Base-by-base conservation (phyloP, 306 rosid genomes). In the Sphenostylis stenocarpa region DNA sequence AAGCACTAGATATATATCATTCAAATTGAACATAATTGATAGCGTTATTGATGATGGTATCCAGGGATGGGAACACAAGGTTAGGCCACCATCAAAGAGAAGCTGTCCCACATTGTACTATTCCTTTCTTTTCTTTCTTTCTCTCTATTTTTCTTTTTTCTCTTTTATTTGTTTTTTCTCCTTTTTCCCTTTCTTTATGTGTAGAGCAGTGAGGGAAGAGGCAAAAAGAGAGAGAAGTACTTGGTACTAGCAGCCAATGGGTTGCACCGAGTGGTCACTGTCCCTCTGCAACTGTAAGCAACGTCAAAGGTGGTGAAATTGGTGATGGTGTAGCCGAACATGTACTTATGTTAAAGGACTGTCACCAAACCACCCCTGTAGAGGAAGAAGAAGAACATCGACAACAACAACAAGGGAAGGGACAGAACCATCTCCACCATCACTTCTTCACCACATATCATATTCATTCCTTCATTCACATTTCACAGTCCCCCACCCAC, bases 241-340 rank as follows among this genome's bases (percentile, higher is more conserved):
- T 44, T 73, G 81, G 89, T 84, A 76, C 86, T 76, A 73, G 58
- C 82, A 81, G 84, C 91, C 87, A 87, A 82, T 88, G 85, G 83
- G 77, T 84, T 80, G 73, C 80, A 80, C 70, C 34, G 86, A 82
- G 56, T 81, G 65, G 89, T 85, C 91, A 82, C 89, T 75, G 68
- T 84, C 90, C 16, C 78, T 70, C 81, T 82, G 82, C 73, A 83
- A 85, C 87, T 81, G 75, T 70, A 36, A 79, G 81, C 87, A 44
- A 77, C 85, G 87, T 77, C 85, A 77, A 84, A 88, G 84, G 75
- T 73, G 80, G 83, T 74, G 90, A 64, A 64, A 78, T 75, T 67
- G 72, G 49, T 64, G 82, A 44, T 78, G n/a, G 81, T 62, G 69
- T 45, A 65, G 68, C 70, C 53, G 82, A 80, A 73, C 85, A 63